phyloP scores from a whole-genome alignment of 768 basidiomycete genomes.

The Lactarius sanguifluus region DNA sequence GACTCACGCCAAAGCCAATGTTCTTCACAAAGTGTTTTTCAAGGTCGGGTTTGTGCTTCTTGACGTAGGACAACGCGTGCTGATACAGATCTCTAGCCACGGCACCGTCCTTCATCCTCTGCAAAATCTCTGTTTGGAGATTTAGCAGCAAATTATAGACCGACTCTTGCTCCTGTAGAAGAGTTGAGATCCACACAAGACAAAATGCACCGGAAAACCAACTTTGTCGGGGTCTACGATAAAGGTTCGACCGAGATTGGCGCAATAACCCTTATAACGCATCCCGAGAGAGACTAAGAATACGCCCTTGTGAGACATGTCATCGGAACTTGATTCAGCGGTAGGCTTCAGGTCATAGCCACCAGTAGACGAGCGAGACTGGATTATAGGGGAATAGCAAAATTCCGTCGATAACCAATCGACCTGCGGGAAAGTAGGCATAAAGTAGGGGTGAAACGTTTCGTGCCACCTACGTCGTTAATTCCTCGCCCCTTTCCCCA shows the following conservation, averaged over 20 bases:
- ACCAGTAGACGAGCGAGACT: conserved; percentile 78
- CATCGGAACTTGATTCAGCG: conserved; percentile 81
- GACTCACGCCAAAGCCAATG: conserved; percentile 81
- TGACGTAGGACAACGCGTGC: conserved; percentile 65
- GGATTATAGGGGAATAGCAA: conserved; percentile 93
- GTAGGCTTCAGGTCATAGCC: conserved; percentile 89
- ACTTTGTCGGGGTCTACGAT: conserved; percentile 93
- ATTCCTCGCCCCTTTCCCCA: conserved; percentile 79
- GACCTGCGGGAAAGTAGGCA: conserved; percentile 47
- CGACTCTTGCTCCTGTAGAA: conserved; percentile 80
- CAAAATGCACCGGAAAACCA: conserved; percentile 23
- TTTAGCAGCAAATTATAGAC: conserved; percentile 78
- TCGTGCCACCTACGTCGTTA: conserved; percentile 57
- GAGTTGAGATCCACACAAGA: conserved; percentile 11
- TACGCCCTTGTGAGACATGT: conserved; percentile 85
- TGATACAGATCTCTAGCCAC: conserved; percentile 80
- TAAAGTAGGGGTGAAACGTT: conserved; percentile 17
- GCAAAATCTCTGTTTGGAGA: conserved; percentile 73
- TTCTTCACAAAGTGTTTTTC: conserved; percentile 86
- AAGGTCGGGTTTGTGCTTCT: conserved; percentile 76
- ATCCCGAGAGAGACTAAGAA: conserved; percentile 85
- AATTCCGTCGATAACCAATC: conserved; percentile 93
- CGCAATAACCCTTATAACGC: conserved; percentile 90
- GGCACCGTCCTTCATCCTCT: conserved; percentile 77
- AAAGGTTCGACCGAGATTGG: conserved; percentile 90